Percentiles rank a stretch among this genome's conserved stretches.
Evolutionary conservation across 176 grass and related monocot species (phyloP).

Genomic region (Carex kokanica): DNA sequence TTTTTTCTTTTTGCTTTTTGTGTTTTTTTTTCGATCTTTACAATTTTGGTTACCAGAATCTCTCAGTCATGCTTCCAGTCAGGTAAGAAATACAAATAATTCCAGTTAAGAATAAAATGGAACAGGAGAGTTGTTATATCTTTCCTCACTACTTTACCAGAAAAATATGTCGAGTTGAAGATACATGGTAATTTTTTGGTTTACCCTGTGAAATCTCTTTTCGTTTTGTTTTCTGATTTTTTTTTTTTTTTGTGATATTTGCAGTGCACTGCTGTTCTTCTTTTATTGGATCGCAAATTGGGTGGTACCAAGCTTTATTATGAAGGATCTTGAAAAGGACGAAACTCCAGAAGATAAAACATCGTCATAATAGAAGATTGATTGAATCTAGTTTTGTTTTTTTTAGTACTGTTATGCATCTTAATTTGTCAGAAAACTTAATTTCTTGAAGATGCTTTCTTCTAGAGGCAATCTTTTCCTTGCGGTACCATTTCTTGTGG

Average conservation of each 20-base stretch:
- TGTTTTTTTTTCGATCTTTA: neutral
- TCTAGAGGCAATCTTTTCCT: neutral
- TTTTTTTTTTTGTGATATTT: neutral
- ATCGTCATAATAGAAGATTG: neutral
- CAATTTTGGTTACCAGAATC: neutral
- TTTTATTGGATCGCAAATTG: constrained; percentile 20
- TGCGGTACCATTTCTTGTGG: neutral
- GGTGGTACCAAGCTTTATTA: constrained; percentile 9
- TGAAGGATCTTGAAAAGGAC: constrained; percentile 11
- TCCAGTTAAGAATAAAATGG: neutral
- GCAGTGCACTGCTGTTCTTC: constrained; percentile 5
- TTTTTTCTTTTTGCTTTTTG: too few relatives aligned
- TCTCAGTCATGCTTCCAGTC: neutral
- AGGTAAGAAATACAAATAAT: neutral
- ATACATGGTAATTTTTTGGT: neutral
- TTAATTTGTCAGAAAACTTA: neutral
- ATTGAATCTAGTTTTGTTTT: neutral
- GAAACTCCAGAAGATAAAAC: constrained; percentile 2
- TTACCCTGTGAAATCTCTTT: neutral
- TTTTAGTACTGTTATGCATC: neutral
- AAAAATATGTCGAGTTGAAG: neutral
- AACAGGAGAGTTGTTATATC: neutral
- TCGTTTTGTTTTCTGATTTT: neutral
- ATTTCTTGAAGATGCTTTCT: neutral
- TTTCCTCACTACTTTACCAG: too few relatives aligned